A percentile compares a stretch with the other conserved stretches of the same genome.
Evolutionary conservation across 169 alveolate species (phyloP).

Genomic region (Eimeria maxima): DNA sequence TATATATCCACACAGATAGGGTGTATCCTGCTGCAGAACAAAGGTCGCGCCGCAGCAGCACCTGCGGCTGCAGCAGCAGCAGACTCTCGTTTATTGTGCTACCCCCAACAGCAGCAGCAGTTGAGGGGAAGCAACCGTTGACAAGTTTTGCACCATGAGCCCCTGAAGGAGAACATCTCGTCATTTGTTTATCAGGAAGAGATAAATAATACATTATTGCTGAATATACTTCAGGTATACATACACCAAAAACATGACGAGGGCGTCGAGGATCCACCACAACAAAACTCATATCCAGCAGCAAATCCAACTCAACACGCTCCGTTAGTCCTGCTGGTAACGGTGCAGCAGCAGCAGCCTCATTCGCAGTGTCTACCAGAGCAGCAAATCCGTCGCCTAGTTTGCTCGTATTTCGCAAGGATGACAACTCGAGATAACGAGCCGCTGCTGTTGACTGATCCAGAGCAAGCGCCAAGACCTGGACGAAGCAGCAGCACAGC

Average conservation of each 20-base stretch:
- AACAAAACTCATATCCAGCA: conserved; percentile 48
- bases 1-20: conserved; percentile 35
- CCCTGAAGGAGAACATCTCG: neutral
- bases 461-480: neutral
- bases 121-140: conserved; percentile 22
- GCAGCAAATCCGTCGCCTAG: conserved; percentile 38
- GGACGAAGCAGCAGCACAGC: conserved; percentile 24
- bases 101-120: conserved; percentile 71
- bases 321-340: neutral
- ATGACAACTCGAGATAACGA: neutral
- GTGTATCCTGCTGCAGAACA: conserved; percentile 48
- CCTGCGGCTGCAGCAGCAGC: conserved; percentile 56
- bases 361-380: neutral
- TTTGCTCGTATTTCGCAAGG: neutral
- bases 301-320: neutral
- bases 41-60: conserved; percentile 50
- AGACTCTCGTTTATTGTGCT: conserved; percentile 21
- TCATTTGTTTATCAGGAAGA: neutral
- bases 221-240: conserved; percentile 44
- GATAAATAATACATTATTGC: neutral
- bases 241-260: neutral
- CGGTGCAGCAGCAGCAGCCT: conserved; percentile 15
- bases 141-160: neutral
- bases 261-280: conserved; percentile 35
- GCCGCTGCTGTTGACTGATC: neutral